Conservation (phyloP, 108 stramenopile species). For the Fragilaria crotonensis region DNA sequence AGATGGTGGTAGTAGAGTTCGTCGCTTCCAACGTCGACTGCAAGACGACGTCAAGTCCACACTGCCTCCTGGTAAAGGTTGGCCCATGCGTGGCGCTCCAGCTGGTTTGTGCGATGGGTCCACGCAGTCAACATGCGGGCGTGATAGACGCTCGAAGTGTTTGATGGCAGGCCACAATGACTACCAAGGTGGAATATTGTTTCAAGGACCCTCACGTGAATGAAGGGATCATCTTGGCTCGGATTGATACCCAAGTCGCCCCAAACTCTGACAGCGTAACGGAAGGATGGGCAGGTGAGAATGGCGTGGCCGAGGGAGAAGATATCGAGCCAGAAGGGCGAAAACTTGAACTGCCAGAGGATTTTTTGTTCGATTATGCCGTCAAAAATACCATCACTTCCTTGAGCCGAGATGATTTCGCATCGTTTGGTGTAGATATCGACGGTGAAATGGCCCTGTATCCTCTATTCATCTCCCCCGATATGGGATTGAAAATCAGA, state of each 20-base stretch:
- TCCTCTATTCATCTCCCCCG: slow-evolving; percentile 2
- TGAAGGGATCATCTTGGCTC: slow-evolving; percentile 39
- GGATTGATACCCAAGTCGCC: slow-evolving; percentile 13
- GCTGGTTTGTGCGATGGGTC: slow-evolving; percentile 48
- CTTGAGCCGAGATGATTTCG: slow-evolving; percentile 12
- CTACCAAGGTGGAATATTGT: slow-evolving; percentile 5
- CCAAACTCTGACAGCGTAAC: slow-evolving; percentile 16
- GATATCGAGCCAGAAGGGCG: slow-evolving; percentile 16
- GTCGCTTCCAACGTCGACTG: not conserved
- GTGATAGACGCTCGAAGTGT: slow-evolving; percentile 15
- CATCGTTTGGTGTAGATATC: slow-evolving; percentile 1
- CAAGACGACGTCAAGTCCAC: not conserved
- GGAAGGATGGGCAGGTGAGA: slow-evolving; percentile 21
- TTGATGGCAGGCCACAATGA: slow-evolving; percentile 41
- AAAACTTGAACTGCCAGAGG: not conserved
- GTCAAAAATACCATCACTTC: slow-evolving; percentile 21
- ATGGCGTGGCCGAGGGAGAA: slow-evolving; percentile 20
- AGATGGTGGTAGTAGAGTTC: not conserved
- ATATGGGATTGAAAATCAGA: not conserved
- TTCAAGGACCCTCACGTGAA: slow-evolving; percentile 29
- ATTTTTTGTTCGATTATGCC: slow-evolving; percentile 21
- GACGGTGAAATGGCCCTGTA: slow-evolving; percentile 19
- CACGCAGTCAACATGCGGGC: slow-evolving; percentile 23
- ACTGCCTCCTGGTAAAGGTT: slow-evolving; percentile 31
- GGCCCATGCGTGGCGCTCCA: slow-evolving; percentile 11